These are phyloP conservation scores for Candida broadrunensis DNA, from an alignment of 805 yeast species.

Conservation along the genomic window DNA sequence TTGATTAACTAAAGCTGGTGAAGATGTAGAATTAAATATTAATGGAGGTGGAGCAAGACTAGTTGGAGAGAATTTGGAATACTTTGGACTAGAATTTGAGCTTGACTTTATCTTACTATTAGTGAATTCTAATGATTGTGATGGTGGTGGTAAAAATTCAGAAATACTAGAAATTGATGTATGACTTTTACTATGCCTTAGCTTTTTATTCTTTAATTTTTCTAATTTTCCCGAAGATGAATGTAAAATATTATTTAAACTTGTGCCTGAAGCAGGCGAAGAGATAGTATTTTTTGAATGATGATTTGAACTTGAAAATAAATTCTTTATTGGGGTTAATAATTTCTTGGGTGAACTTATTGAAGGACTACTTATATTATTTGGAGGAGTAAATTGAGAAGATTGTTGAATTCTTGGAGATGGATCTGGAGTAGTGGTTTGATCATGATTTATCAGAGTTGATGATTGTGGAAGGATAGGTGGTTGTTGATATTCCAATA, in stretches of 20 bases:
- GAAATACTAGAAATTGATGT: not conserved
- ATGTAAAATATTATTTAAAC: not conserved
- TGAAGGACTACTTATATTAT: conserved; percentile 4
- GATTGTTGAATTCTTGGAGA: conserved; percentile 19
- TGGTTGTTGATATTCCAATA: conserved; percentile 2
- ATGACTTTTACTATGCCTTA: not conserved
- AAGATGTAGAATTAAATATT: not conserved
- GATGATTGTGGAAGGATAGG: conserved; percentile 1
- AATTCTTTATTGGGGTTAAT: conserved; percentile 33
- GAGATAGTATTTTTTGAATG: not conserved
- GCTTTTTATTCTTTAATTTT: not conserved
- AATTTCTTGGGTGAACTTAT: conserved; percentile 34
- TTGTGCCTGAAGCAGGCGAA: not conserved
- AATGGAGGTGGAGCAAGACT: conserved; percentile 1
- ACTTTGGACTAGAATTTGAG: conserved; percentile 1
- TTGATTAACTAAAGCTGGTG: not conserved
- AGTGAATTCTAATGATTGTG: not conserved
- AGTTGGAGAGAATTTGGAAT: not conserved
- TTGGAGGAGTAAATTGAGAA: conserved; percentile 18
- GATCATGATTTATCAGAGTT: not conserved
- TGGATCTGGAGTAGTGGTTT: conserved; percentile 16
- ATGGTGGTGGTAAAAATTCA: conserved; percentile 4
- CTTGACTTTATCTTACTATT: not conserved
- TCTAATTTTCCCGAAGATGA: not conserved
- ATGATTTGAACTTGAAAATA: conserved; percentile 17